Percentiles rank a stretch among this genome's conserved stretches.
These are phyloP conservation scores for Trichophyton benhamiae DNA, from an alignment of 2,329 filamentous ascomycete genomes.

Conservation along the genomic window DNA sequence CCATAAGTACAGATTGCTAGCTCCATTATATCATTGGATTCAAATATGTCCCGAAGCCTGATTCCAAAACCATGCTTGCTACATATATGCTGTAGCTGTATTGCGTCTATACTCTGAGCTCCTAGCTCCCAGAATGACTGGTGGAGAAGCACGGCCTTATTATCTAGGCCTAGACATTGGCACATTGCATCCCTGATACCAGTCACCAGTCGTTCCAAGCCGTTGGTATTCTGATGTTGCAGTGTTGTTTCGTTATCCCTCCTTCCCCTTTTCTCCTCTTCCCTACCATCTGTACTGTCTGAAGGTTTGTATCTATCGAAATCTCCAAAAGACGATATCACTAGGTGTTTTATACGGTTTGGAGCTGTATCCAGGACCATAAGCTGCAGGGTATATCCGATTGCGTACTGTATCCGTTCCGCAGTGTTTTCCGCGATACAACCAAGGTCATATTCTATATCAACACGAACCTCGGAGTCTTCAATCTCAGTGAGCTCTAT, in stretches of 20 bases:
- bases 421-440: background rate
- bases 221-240: background rate
- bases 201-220: background rate
- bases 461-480: background rate
- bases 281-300: background rate
- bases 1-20: background rate
- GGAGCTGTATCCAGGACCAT: background rate
- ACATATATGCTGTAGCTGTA: constrained; percentile 4
- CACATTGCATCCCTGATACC: background rate
- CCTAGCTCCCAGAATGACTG: constrained; percentile 4
- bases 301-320: background rate
- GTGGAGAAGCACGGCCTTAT: background rate
- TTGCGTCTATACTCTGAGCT: constrained; percentile 2
- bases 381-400: background rate
- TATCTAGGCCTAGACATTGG: background rate
- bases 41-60: background rate
- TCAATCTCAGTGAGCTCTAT: background rate
- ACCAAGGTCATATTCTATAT: background rate
- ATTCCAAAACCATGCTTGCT: background rate
- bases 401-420: background rate
- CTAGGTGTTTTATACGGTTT: background rate
- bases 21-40: background rate
- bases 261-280: background rate
- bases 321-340: background rate
- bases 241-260: background rate